These are phyloP conservation scores for Rhododendron henanense DNA, from an alignment of 148 eudicot species.

Conservation along the genomic window DNA sequence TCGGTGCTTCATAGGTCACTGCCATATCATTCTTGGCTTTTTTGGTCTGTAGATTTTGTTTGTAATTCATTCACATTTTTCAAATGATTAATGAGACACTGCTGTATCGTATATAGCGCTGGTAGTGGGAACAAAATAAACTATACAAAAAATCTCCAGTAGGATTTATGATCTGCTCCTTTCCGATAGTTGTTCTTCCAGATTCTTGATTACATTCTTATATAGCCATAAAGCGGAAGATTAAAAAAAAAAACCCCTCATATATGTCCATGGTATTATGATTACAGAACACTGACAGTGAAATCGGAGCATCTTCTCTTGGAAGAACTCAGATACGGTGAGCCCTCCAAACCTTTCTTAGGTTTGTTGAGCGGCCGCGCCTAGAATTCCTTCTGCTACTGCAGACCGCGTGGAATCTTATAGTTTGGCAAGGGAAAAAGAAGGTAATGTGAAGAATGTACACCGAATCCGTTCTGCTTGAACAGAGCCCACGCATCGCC, in stretches of 20 bases:
- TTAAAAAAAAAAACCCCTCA: background rate
- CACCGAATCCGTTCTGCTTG: background rate
- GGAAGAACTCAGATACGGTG: slow-evolving; percentile 86
- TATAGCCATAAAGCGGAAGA: background rate
- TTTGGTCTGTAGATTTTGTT: background rate
- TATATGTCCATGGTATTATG: background rate
- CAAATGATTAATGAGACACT: background rate
- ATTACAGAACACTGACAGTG: slow-evolving; percentile 77
- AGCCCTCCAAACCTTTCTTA: slow-evolving; percentile 10
- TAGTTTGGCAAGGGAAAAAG: background rate
- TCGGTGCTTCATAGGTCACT: background rate
- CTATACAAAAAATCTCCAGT: background rate
- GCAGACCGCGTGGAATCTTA: background rate
- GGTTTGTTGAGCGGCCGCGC: background rate
- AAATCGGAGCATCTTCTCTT: slow-evolving; percentile 61
- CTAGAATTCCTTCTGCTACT: background rate
- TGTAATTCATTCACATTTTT: background rate
- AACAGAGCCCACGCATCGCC: background rate
- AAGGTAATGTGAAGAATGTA: background rate
- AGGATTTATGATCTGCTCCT: background rate
- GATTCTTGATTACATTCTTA: background rate
- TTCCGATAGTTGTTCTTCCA: background rate
- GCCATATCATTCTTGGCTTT: background rate
- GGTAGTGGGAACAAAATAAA: background rate
- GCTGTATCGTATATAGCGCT: background rate